Evolutionary conservation across 1,284 basidiomycete species (phyloP), one percentile per base, ranked within the genome.

Genomic region (Ceratobasidium sp.): DNA sequence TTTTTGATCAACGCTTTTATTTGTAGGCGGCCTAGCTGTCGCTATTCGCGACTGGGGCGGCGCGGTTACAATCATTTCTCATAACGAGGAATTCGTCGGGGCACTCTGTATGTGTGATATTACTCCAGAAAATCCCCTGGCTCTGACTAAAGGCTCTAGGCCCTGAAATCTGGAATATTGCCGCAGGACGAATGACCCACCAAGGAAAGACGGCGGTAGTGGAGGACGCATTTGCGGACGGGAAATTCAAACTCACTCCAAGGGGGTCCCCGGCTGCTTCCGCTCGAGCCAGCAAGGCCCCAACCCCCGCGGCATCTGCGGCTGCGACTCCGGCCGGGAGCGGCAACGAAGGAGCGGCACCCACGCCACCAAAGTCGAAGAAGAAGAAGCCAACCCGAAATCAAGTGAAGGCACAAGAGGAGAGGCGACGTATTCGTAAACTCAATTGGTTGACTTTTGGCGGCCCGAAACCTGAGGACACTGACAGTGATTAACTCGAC

Each of bases 1-100:
- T 69, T 61, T 33, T 83, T 58, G 82, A 86, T 79, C 83, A 85
- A 87, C n/a, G 28, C 8, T 39, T 28, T 75, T 20, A 35, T 53
- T 86, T 31, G 83, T 87, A 76, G 87, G 97, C 81, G 97, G 98
- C 80, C 87, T 99, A 49, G 96, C 97, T 51, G 92, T 97, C 53
- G 97, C 98, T 42, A 99, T 99, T 84, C 92, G 92, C 80, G 95
- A 98, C 81, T 99, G 97, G 97, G 91, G 91, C 77, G 97, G 97
- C 79, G 97, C 96, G 51, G 96, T 99, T 71, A 94, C 93, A 86
- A 82, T 79, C 37, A 79, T 79, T 28, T 79, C 79, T 1, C 79
- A 79, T 56, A 79, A 79, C 47, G 79, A 80, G 81, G 95, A 98
- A 87, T 98, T 97, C 81, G 94, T 97, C 37, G 88, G 90, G 53